Conservation (phyloP, 169 alveolate species). For the Plasmodium berghei region DNA sequence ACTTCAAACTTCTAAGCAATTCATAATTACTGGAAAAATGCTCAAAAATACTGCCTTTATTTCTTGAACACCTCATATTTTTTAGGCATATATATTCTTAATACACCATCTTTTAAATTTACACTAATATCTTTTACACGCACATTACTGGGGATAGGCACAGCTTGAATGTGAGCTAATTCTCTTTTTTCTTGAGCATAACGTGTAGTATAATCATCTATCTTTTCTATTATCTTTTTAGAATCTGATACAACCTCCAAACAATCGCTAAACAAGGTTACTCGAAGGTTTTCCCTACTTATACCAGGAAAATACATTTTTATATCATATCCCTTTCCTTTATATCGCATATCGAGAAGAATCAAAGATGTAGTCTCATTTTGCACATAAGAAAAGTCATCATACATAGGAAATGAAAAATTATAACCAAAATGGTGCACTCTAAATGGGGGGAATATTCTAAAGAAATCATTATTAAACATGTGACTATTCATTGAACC, state of each 20-base stretch:
- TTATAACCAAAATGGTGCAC: too few species aligned
- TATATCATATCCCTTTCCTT: slow-evolving; percentile 46
- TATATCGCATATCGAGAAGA: slow-evolving; percentile 47
- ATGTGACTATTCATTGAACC: slow-evolving; percentile 24
- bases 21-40: too few species aligned
- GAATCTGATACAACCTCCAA: slow-evolving; percentile 40
- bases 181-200: slow-evolving; percentile 29
- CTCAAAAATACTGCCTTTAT: slow-evolving; percentile 1
- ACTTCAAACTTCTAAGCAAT: too few species aligned
- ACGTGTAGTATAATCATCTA: slow-evolving; percentile 44
- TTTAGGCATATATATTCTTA: slow-evolving; percentile 59
- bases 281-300: slow-evolving; percentile 49
- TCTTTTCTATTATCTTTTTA: slow-evolving; percentile 28
- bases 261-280: slow-evolving; percentile 12
- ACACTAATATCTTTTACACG: slow-evolving; percentile 46
- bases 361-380: not conserved
- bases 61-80: slow-evolving; percentile 21
- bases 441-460: too few species aligned
- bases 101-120: slow-evolving; percentile 65
- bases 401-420: too few species aligned
- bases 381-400: too few species aligned
- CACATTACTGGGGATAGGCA: slow-evolving; percentile 52
- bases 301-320: slow-evolving; percentile 66
- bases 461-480: slow-evolving; percentile 15
- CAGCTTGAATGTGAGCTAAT: slow-evolving; percentile 24